Evolutionary conservation across 805 yeast species (phyloP), one percentile per base, ranked within the genome.

Genomic region (Cyberlindnera japonica): DNA sequence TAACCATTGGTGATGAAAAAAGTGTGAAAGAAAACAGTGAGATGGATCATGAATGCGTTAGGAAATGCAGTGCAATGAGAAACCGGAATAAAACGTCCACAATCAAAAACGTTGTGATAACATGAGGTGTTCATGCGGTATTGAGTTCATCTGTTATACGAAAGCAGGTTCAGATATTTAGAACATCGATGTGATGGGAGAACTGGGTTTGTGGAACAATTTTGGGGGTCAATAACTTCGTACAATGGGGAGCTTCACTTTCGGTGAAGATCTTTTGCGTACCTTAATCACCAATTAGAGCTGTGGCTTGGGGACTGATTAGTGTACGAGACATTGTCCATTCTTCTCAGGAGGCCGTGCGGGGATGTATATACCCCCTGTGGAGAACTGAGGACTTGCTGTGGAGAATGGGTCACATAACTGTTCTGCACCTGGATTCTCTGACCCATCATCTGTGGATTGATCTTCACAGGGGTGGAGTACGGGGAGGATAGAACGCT

Each of bases 391-490:
- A 42, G 37, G 18, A 38, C 13, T 31, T 44, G 51, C 13, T 53
- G 49, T 16, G 43, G 39, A 12, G 43, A 40, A 30, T 40, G 43
- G 10, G 49, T 34, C 19, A 42, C 15, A 32, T 41, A 53, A 1
- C 48, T 46, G 17, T 28, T 38, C 34, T 40, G 49, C n/a, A 29
- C 40, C 17, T 28, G 39, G 14, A 35, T 14, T 35, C 47, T 43
- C 28, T 45, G 43, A 19, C 35, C 35, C 31, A 38, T n/a, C n/a
- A n/a, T 43, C 13, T 37, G 22, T 8, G 41, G 38, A 37, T 33
- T 38, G 29, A 49, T 22, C 43, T 49, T 53, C 6, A 51, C 45
- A 13, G 58, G 58, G 0, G 58, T 54, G 10, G 44, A 27, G 37
- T 49, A 55, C 6, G 58, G 54, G 1, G 58, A 50, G n/a, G 44